Evolutionary conservation across 2,329 filamentous ascomycete species (phyloP).

Genomic region (Eutypa lata): DNA sequence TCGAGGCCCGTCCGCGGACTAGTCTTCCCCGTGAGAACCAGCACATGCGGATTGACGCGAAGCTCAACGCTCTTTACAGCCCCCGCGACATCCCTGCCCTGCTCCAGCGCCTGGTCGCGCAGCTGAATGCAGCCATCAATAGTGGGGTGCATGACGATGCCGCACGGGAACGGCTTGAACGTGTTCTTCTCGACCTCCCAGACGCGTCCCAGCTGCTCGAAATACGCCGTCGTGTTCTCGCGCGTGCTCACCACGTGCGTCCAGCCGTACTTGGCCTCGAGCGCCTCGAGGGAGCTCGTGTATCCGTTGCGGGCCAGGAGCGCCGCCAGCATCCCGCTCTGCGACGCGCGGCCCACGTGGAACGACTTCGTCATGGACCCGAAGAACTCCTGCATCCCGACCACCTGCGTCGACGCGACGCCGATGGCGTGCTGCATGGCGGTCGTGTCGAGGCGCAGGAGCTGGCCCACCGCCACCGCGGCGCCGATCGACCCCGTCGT

Average conservation of each 20-base stretch:
- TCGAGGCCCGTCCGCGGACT: slow-evolving; percentile 47
- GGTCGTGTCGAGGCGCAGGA: slow-evolving; percentile 36
- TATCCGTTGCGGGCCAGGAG: slow-evolving; percentile 40
- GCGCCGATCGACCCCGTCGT: slow-evolving; percentile 51
- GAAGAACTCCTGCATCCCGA: slow-evolving; percentile 49
- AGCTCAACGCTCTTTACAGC: slow-evolving; percentile 27
- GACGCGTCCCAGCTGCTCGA: slow-evolving; percentile 27
- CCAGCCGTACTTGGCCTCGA: slow-evolving; percentile 51
- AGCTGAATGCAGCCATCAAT: slow-evolving; percentile 51
- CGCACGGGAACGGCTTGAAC: slow-evolving; percentile 54
- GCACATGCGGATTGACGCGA: slow-evolving; percentile 47
- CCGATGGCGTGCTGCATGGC: slow-evolving; percentile 49
- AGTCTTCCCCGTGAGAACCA: slow-evolving; percentile 50
- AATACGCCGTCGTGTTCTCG: slow-evolving; percentile 29
- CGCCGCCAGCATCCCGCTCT: slow-evolving; percentile 40
- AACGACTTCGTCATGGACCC: slow-evolving; percentile 51
- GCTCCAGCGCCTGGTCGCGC: slow-evolving; percentile 32
- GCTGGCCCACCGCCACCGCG: slow-evolving; percentile 47
- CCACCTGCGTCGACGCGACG: slow-evolving; percentile 47
- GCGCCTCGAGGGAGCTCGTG: slow-evolving; percentile 40
- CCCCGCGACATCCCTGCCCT: slow-evolving; percentile 22
- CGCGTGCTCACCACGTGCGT: slow-evolving; percentile 43
- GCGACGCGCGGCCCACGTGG: slow-evolving; percentile 47
- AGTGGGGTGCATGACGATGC: slow-evolving; percentile 53
- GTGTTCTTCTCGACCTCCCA: slow-evolving; percentile 50